Evolutionary conservation across 169 alveolate genomes (phyloP), one percentile per base, ranked within the genome.

Genomic region (Cryptosporidium meleagridis): DNA sequence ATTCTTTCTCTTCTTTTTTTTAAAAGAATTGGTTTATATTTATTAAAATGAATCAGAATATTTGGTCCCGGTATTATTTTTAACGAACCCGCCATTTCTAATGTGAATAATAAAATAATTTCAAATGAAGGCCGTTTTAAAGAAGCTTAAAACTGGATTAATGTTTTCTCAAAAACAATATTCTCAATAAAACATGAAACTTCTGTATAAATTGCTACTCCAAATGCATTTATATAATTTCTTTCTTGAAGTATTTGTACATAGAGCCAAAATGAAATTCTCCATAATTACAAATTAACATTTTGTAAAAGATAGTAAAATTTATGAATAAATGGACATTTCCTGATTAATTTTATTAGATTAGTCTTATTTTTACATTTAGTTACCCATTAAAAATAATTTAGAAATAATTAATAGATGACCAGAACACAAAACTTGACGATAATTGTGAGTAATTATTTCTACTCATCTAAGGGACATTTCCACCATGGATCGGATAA

Each of bases 401-500:
- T 48, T 48, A 21, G n/a, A 65, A 33, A 33, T 65, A 65, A 65
- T 62, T 62, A n/a, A 65, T 33, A 21, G 21, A 33, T 31, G 31
- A 23, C 55, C 69, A 59, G 9, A 41, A 41, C 31, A 21, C 69
- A 12, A 12, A 14, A 59, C 9, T 59, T 59, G 31, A 59, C 0
- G 12, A 26, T 59, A 23, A 3, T 23, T n/a, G n/a, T 12, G 3
- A 41, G 48, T 41, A 0, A 37, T 31, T n/a, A 23, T 59, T 59
- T 26, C 31, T 48, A 48, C 7, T 12, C n/a, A 5, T 75, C 73
- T 6, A 61, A 23, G 33, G 52, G 4, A 21, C 67, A 62, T 29
- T 21, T 31, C 89, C 89, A 80, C 89, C 89, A 80, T 41, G 89
- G 89, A 39, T 80, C 89, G 10, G 39, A 37, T n/a, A 80, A 31